A percentile compares a stretch with the other conserved stretches of the same genome.
phyloP scores from a whole-genome alignment of 176 grass and related monocot genomes.

The Triticum dicoccoides region DNA sequence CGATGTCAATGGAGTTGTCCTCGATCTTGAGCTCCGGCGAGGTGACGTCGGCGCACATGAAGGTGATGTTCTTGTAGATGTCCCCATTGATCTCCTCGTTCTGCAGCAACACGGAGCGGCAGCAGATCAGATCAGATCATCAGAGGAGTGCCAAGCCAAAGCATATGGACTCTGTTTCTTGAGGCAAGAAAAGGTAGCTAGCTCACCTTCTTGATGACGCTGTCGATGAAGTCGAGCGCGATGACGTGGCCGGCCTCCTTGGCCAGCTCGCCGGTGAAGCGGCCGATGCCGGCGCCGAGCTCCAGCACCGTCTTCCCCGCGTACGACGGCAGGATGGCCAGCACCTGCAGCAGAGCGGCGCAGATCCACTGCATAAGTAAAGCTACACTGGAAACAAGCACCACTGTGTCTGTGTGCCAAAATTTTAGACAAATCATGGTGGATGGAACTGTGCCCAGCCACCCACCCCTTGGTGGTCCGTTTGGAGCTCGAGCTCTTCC shows the following conservation, averaged over 20 bases:
- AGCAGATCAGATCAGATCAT: background rate
- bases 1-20: constrained; percentile 78
- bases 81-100: constrained; percentile 90
- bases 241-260: constrained; percentile 84
- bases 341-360: constrained; percentile 35
- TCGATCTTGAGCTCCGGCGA: constrained; percentile 66
- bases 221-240: constrained; percentile 97
- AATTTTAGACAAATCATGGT: background rate
- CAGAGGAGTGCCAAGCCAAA: background rate
- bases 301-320: constrained; percentile 80
- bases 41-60: constrained; percentile 91
- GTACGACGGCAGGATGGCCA: constrained; percentile 77
- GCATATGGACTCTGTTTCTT: background rate
- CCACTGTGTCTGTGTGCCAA: background rate
- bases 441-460: background rate
- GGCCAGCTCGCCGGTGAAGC: constrained; percentile 88
- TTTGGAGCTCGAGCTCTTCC: background rate
- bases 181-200: background rate
- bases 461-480: background rate
- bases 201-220: constrained; percentile 89
- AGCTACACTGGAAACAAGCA: too few species aligned
- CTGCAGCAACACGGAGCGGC: constrained; percentile 38
- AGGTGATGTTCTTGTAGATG: constrained; percentile 63
- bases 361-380: background rate
- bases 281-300: constrained; percentile 90